Base-by-base conservation (phyloP, 2,329 filamentous ascomycete genomes). In the Fusarium lateritium region DNA sequence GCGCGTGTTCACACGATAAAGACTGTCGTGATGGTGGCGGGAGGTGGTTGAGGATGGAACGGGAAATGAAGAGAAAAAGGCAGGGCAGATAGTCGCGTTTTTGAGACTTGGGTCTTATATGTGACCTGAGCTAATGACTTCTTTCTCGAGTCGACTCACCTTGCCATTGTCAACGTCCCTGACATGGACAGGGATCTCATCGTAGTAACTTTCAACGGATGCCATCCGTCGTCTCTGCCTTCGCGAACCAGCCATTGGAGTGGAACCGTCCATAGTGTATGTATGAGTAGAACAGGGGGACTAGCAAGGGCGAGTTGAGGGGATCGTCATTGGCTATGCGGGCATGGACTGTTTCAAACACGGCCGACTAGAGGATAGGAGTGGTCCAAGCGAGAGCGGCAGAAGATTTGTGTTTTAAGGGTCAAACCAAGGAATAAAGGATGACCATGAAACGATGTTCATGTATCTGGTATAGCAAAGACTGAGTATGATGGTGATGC, bases 1-100 rank as follows among this genome's bases (percentile, higher is more conserved):
- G 62, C 67, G 72, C 67, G 70, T 70, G 71, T 72, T 73, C 67
- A 74, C 71, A 70, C 67, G 58, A 68, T 64, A 69, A 68, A 36
- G 67, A 70, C 57, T 58, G 67, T 70, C 62, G 64, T 57, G 44
- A 49, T 54, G 67, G 62, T 44, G 61, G 49, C 51, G 65, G 52
- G 42, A 54, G 49, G 49, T 42, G 52, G 44, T 52, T 54, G 52
- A 52, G 24, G 58, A 47, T 53, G 51, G 62, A 43, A 45, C 46
- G 39, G 54, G 33, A 36, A 54, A 40, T 47, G 58, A 61, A 31
- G 34, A 65, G 50, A 47, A 60, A 47, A 56, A 38, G 28, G 13
- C 28, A 39, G 26, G 45, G 50, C 34, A 70, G 46, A 38, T 52
- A 42, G 26, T 70, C 45, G 43, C 62, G 53, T 58, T 51, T 62